phyloP scores from a whole-genome alignment of 139 green algal genomes.

The Asterochloris erici region DNA sequence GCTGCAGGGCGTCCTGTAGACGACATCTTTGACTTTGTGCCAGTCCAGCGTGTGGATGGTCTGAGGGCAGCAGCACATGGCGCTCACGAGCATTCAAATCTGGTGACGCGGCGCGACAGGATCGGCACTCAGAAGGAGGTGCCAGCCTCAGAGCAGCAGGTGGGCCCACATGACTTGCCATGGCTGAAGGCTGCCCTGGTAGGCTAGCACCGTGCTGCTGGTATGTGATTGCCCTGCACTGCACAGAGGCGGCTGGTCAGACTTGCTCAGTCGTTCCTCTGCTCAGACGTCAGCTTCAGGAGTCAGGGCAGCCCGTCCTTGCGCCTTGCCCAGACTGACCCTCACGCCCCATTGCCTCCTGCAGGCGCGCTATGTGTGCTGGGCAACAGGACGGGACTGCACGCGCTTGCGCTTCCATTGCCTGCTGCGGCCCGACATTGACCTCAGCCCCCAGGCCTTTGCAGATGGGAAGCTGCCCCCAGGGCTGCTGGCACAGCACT shows the following conservation, averaged over 20 bases:
- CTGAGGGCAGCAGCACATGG: slow-evolving; percentile 18
- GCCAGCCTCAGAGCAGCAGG: not conserved
- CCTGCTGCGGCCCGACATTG: slow-evolving; percentile 61
- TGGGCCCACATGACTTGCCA: not conserved
- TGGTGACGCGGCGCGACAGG: slow-evolving; percentile 6
- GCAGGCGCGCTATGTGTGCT: slow-evolving; percentile 58
- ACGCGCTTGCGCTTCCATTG: slow-evolving; percentile 83
- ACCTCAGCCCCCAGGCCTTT: slow-evolving; percentile 64
- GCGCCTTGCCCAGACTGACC: too few species aligned
- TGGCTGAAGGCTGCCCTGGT: not conserved
- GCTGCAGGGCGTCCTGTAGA: not conserved
- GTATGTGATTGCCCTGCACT: too few species aligned
- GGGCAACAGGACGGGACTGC: slow-evolving; percentile 73
- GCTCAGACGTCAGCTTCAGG: too few species aligned
- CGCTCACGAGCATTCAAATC: not conserved
- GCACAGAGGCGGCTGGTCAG: not conserved
- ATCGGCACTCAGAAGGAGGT: not conserved
- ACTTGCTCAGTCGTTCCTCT: not conserved
- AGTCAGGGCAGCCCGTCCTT: too few species aligned
- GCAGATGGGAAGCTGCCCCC: slow-evolving; percentile 46
- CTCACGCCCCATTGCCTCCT: not conserved
- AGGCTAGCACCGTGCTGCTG: too few species aligned
- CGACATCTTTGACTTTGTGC: slow-evolving; percentile 8
- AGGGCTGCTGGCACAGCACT: slow-evolving; percentile 73
- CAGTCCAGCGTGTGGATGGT: not conserved